Evolutionary conservation across 768 basidiomycete species (phyloP).

Genomic region (Macrocybe gigantea): DNA sequence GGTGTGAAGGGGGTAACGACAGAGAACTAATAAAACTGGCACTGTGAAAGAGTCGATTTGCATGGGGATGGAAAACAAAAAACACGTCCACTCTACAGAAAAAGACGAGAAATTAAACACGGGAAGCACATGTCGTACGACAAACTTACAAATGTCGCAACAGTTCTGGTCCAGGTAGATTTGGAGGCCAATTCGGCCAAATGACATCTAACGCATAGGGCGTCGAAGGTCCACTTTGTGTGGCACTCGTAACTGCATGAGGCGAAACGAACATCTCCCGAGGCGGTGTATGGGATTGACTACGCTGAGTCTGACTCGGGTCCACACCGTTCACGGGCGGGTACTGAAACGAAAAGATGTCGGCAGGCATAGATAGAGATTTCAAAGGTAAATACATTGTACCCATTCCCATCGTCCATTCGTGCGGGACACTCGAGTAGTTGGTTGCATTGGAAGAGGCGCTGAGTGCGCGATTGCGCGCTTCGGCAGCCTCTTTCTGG

Average conservation of each 20-base stretch:
- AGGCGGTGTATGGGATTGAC: slow-evolving; percentile 19
- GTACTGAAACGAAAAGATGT: slow-evolving; percentile 4
- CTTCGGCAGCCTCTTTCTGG: slow-evolving; percentile 39
- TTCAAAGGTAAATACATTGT: too few species aligned
- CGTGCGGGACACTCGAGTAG: too few species aligned
- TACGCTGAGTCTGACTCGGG: slow-evolving; percentile 5
- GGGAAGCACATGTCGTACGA: slow-evolving; percentile 1
- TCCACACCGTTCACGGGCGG: slow-evolving; percentile 5
- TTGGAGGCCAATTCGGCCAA: slow-evolving; percentile 56
- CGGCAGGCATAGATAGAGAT: too few species aligned
- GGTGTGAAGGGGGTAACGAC: slow-evolving; percentile 57
- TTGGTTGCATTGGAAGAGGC: too few species aligned
- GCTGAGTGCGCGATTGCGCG: too few species aligned
- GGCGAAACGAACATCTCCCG: slow-evolving; percentile 14
- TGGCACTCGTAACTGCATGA: slow-evolving; percentile 7
- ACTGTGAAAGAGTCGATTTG: slow-evolving; percentile 63
- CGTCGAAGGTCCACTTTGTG: slow-evolving; percentile 7
- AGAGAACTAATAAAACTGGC: slow-evolving; percentile 62
- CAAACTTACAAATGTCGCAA: slow-evolving; percentile 57
- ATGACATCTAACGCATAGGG: slow-evolving; percentile 31
- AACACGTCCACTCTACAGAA: slow-evolving; percentile 63
- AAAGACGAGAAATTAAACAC: neutral
- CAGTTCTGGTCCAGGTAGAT: slow-evolving; percentile 56
- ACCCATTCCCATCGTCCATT: too few species aligned
- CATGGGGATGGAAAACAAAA: slow-evolving; percentile 73